phyloP scores from a whole-genome alignment of 805 yeast species.

The Allodekkera sacchari region DNA sequence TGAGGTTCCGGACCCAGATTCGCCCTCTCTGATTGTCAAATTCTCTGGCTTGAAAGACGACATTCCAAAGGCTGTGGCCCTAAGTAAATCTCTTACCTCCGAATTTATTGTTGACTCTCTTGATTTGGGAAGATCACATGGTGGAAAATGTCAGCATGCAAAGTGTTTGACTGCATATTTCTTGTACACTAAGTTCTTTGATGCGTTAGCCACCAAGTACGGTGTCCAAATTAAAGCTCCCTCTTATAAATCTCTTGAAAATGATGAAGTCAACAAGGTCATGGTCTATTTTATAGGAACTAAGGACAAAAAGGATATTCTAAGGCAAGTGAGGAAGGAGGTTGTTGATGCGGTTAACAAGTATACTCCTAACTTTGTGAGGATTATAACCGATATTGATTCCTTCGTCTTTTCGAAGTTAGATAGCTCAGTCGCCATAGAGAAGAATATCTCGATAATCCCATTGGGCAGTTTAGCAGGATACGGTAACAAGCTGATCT shows the following conservation, averaged over 20 bases:
- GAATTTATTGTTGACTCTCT: slow-evolving; percentile 55
- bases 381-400: slow-evolving; percentile 56
- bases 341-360: slow-evolving; percentile 68
- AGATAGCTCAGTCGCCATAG: slow-evolving; percentile 33
- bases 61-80: slow-evolving; percentile 52
- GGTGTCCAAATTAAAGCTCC: slow-evolving; percentile 42
- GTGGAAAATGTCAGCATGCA: slow-evolving; percentile 71
- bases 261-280: slow-evolving; percentile 34
- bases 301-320: slow-evolving; percentile 35
- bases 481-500: slow-evolving; percentile 38
- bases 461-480: slow-evolving; percentile 45
- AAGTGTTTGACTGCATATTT: slow-evolving; percentile 65
- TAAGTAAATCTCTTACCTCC: slow-evolving; percentile 53
- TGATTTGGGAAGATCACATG: slow-evolving; percentile 86
- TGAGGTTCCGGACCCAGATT: slow-evolving; percentile 38
- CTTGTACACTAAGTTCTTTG: slow-evolving; percentile 39
- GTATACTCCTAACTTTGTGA: slow-evolving; percentile 59
- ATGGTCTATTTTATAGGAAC: slow-evolving; percentile 54
- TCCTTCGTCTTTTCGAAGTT: slow-evolving; percentile 46
- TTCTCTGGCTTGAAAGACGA: slow-evolving; percentile 54
- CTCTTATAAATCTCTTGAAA: slow-evolving; percentile 34
- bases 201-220: slow-evolving; percentile 31
- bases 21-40: slow-evolving; percentile 37
- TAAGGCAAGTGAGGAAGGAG: slow-evolving; percentile 57
- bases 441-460: slow-evolving; percentile 46